Evolutionary conservation across 371 early-diverging fungal genomes (phyloP).

Genomic region (Mortierella sp.): DNA sequence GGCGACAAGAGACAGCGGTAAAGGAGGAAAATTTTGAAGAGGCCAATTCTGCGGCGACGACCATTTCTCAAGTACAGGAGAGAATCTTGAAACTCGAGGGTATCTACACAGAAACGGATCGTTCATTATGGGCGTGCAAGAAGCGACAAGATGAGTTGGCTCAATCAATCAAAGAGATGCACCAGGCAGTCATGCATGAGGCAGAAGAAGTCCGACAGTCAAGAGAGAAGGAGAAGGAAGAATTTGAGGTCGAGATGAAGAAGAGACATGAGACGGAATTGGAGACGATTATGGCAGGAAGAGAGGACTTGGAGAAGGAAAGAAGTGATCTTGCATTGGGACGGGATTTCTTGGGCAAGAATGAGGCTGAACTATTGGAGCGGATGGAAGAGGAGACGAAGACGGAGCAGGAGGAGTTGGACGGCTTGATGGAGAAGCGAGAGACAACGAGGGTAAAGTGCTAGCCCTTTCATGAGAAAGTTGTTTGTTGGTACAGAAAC

Average conservation of each 20-base stretch:
- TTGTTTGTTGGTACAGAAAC: background rate
- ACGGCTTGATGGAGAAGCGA: constrained; percentile 24
- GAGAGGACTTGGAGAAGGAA: constrained; percentile 31
- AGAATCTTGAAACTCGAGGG: constrained; percentile 27
- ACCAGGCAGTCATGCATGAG: constrained; percentile 25
- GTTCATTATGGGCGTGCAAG: constrained; percentile 29
- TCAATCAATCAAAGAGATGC: constrained; percentile 20
- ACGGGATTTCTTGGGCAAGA: constrained; percentile 31
- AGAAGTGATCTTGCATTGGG: constrained; percentile 31
- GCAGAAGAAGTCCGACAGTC: constrained; percentile 22
- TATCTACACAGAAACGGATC: constrained; percentile 15
- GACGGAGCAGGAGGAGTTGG: constrained; percentile 35
- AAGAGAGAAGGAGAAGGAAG: constrained; percentile 17
- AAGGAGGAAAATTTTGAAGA: constrained; percentile 39
- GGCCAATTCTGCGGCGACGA: constrained; percentile 25
- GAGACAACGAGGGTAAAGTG: constrained; percentile 22
- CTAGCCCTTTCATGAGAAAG: too few species aligned
- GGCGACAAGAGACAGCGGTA: constrained; percentile 25
- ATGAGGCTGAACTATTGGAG: constrained; percentile 29
- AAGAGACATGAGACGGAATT: constrained; percentile 12
- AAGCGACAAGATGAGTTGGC: constrained; percentile 42
- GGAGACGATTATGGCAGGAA: constrained; percentile 10
- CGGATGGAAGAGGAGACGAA: constrained; percentile 45
- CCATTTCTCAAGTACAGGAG: constrained; percentile 17
- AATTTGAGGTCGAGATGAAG: constrained; percentile 2